A percentile compares a stretch with the other conserved stretches of the same genome.
phyloP scores from a whole-genome alignment of 768 basidiomycete species.

The Russula sp. region DNA sequence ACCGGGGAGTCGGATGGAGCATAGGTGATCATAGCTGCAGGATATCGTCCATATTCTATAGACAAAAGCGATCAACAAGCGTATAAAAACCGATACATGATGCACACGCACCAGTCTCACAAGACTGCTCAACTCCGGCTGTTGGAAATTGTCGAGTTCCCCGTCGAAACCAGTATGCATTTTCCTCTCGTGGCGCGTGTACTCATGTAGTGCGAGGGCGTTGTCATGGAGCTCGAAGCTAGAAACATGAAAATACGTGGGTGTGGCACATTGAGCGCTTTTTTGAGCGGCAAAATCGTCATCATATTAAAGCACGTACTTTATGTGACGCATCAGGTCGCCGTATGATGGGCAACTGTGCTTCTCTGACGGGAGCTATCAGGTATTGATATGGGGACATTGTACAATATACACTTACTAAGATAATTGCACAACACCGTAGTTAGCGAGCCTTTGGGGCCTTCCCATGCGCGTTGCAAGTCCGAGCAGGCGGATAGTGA shows the following conservation, averaged over 20 bases:
- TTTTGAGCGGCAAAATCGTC: background rate
- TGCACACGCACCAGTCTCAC: constrained; percentile 15
- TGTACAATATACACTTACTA: constrained; percentile 7
- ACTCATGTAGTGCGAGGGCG: constrained; percentile 8
- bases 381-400: background rate
- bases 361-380: constrained; percentile 13
- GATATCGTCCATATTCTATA: constrained; percentile 12
- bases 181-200: constrained; percentile 17
- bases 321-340: constrained; percentile 23
- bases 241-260: background rate
- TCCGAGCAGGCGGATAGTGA: constrained; percentile 33
- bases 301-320: constrained; percentile 12
- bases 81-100: background rate
- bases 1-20: background rate
- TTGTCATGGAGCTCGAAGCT: constrained; percentile 22
- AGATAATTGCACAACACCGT: constrained; percentile 27
- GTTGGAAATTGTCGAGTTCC: constrained; percentile 23
- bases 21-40: constrained; percentile 5
- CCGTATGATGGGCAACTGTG: constrained; percentile 11
- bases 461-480: constrained; percentile 31
- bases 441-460: constrained; percentile 32
- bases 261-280: background rate
- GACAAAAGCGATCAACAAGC: background rate
- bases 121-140: constrained; percentile 23
- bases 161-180: constrained; percentile 15